Evolutionary conservation across 257 asterid species (phyloP).

Genomic region (Solanum commersonii): DNA sequence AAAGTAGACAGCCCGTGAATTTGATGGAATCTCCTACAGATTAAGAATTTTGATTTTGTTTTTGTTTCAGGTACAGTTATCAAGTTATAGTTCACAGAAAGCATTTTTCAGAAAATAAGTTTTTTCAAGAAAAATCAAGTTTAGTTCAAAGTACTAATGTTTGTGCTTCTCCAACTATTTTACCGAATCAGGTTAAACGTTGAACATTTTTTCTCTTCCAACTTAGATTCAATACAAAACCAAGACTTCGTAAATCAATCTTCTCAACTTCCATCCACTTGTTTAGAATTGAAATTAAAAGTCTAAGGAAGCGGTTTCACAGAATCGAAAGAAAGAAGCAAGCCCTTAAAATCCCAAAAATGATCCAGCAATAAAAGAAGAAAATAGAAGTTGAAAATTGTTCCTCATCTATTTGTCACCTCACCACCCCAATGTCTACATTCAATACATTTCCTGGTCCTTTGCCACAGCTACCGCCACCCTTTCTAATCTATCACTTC

Average conservation of each 20-base stretch:
- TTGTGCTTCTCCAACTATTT: neutral
- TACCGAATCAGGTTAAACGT: neutral
- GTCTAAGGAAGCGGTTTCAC: neutral
- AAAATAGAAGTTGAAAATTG: neutral
- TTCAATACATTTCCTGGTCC: neutral
- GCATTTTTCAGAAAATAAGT: neutral
- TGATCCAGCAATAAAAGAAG: neutral
- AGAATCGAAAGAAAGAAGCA: neutral
- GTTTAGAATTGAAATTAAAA: neutral
- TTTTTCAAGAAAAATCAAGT: neutral
- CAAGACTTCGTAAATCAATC: neutral
- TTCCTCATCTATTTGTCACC: neutral
- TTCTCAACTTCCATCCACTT: neutral
- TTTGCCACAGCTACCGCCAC: neutral
- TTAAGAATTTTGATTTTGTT: neutral
- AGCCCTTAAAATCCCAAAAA: neutral
- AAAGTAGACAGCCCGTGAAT: neutral
- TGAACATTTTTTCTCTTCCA: neutral
- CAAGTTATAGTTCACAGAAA: neutral
- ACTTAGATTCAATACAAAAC: neutral
- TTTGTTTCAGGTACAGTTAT: neutral
- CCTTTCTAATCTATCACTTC: neutral
- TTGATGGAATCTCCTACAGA: neutral
- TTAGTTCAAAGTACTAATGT: neutral
- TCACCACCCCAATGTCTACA: neutral